phyloP scores from a whole-genome alignment of 306 rosid species.

The Acacia acuminata region DNA sequence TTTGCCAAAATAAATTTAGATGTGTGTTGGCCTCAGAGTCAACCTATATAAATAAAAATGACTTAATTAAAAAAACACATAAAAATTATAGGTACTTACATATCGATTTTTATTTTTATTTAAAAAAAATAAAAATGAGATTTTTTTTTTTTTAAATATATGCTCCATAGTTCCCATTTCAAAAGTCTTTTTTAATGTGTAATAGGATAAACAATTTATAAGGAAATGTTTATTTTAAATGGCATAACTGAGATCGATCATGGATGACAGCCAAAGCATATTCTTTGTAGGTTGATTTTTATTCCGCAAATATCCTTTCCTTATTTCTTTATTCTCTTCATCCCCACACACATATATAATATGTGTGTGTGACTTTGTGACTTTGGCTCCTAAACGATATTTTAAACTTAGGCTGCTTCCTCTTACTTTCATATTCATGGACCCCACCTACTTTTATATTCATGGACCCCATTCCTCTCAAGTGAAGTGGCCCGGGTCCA shows the following conservation, averaged over 20 bases:
- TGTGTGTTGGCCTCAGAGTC: no score
- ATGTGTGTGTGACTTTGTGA: background rate
- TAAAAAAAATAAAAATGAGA: no score
- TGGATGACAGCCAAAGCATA: background rate
- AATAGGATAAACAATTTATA: no score
- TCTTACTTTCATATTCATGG: constrained; percentile 29
- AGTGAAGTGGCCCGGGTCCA: constrained; percentile 16
- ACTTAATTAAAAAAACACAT: no score
- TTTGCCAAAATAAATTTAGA: no score
- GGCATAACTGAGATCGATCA: background rate
- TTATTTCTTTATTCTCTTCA: background rate
- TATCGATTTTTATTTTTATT: no score
- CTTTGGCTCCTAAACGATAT: background rate
- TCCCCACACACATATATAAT: background rate
- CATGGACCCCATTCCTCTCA: constrained; percentile 30
- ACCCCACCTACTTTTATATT: constrained; percentile 26
- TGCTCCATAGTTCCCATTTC: no score
- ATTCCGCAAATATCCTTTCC: background rate
- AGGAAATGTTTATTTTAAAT: no score
- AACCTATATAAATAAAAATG: no score
- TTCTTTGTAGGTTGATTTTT: background rate
- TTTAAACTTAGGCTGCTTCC: constrained; percentile 1
- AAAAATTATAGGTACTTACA: no score
- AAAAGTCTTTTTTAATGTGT: no score
- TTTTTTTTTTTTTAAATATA: no score